Evolutionary conservation across 371 early-diverging fungal species (phyloP), one percentile per base, ranked within the genome.

Genomic region (Mortierella sp.): DNA sequence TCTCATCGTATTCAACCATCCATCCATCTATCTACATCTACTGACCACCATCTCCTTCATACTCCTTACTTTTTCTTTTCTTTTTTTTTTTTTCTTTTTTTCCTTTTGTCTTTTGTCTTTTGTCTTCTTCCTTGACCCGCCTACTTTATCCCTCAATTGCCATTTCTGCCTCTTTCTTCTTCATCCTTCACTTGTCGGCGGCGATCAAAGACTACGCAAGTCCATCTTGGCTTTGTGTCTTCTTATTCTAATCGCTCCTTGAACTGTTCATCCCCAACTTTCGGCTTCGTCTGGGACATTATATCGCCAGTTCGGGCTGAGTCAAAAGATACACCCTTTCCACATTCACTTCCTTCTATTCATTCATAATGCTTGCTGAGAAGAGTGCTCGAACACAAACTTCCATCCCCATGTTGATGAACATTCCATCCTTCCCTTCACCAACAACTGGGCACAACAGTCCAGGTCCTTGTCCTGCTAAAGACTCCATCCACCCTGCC

Each of bases 21-120:
- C 66, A 59, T 60, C 47, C 63, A 51, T 55, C 66, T 62, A 59
- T 60, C 66, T 61, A 60, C 61, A 43, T 65, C 66, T 60, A 53
- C 45, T 43, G 49, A 32, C 61, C 68, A 53, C 63, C 62, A 54
- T 57, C 57, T 34, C 37, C 19, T 19, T 28, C 55, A 31, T 55
- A 53, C 49, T 49, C 47, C 54, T 57, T 54, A 53, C 34, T 43
- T 54, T 28, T 58, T 47, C 45, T 26, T 57, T 45, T 12, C 35
- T 45, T 37, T 53, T 40, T 31, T 37, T 37, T 47, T 35, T 45
- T 26, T 45, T 56, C 37, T 45, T 54, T 13, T 15, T 49, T 22
- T 34, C 32, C 45, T 51, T 49, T 3, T 19, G 13, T 47, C 19
- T 2, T 1, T 34, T 32, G 4, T 15, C 56, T 53, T 0, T 53